phyloP scores from a whole-genome alignment of 1,284 basidiomycete genomes.

The Ganoderma boninense region DNA sequence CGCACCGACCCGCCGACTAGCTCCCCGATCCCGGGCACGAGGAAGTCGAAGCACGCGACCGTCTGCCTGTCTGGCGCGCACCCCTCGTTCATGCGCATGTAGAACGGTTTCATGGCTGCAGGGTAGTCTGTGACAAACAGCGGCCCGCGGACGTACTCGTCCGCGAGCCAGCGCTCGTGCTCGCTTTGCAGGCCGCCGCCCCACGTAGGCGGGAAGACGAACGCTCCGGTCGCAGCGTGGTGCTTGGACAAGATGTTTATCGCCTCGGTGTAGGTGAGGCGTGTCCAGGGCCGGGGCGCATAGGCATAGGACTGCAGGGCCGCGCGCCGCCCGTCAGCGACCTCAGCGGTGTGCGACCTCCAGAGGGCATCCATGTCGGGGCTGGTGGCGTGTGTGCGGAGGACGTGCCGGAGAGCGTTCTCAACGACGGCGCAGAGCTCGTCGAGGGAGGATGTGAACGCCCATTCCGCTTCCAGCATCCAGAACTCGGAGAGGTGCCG shows the following conservation, averaged over 20 bases:
- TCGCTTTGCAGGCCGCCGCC: slow-evolving; percentile 84
- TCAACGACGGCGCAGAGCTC: slow-evolving; percentile 82
- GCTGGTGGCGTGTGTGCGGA: slow-evolving; percentile 24
- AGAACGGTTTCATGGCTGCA: slow-evolving; percentile 87
- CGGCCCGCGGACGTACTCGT: slow-evolving; percentile 71
- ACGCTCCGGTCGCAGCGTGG: slow-evolving; percentile 46
- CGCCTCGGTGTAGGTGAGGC: slow-evolving; percentile 86
- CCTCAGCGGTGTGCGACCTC: slow-evolving; percentile 23
- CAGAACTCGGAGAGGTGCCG: slow-evolving; percentile 98
- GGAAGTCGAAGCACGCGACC: slow-evolving; percentile 94
- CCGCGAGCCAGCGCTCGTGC: slow-evolving; percentile 92
- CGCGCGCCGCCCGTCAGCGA: slow-evolving; percentile 25
- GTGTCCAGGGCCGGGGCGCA: slow-evolving; percentile 59
- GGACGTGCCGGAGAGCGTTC: slow-evolving; percentile 58
- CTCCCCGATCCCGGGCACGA: slow-evolving; percentile 91
- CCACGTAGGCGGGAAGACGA: slow-evolving; percentile 72
- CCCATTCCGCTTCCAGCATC: slow-evolving; percentile 97
- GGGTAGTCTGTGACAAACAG: slow-evolving; percentile 96
- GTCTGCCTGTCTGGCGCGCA: slow-evolving; percentile 49
- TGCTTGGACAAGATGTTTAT: slow-evolving; percentile 63
- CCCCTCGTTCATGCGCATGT: slow-evolving; percentile 82
- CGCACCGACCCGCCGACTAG: slow-evolving; percentile 92
- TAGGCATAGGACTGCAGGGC: slow-evolving; percentile 48
- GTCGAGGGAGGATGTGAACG: slow-evolving; percentile 58
- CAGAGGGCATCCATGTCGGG: slow-evolving; percentile 23